Evolutionary conservation across 2,329 filamentous ascomycete genomes (phyloP), one percentile per base, ranked within the genome.

Genomic region (Xylariaceae sp.): DNA sequence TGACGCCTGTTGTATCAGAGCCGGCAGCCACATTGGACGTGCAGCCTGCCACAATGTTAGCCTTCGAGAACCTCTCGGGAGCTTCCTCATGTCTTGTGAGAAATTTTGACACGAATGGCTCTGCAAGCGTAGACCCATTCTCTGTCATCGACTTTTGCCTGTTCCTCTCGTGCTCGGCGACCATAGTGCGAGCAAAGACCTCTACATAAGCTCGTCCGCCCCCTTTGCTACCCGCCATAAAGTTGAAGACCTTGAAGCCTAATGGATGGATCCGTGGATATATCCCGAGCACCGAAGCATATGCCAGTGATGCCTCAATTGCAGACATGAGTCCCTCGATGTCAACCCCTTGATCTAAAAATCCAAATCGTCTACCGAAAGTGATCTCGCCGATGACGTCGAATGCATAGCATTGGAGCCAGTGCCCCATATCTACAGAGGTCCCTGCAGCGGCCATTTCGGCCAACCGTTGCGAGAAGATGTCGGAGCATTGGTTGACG

Each of bases 391-490:
- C 64, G 27, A 71, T 69, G 1, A 72, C 68, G 45, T 72, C 70
- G 46, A 72, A 71, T 0, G 70, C 70, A 30, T 70, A 72, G 48
- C 66, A 71, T 39, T 69, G 68, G 1, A 69, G 49, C 66, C 66
- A 69, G 27, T 68, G 60, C 1, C 59, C 60, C 55, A 70, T 60
- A 9, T 70, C 60, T 1, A 67, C 44, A 4, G 55, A n/a, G 2
- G 41, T 18, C 1, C 55, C 52, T 2, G 52, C 44, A 6, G 39
- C 33, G 1, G 58, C 52, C 47, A 66, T 47, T 40, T 69, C 65
- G 0, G 42, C 31, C 2, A 70, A 59, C 2, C 65, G 56, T n/a
- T 57, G 56, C 10, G 48, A 35, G 43, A 66, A 64, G 0, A 70
- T 32, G 3, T 59, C 57, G 2, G 60, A 55, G 42, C 66, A 68